Evolutionary conservation across 2,329 filamentous ascomycete species (phyloP), one percentile per base, ranked within the genome.

Genomic region (Diaporthe helianthi): DNA sequence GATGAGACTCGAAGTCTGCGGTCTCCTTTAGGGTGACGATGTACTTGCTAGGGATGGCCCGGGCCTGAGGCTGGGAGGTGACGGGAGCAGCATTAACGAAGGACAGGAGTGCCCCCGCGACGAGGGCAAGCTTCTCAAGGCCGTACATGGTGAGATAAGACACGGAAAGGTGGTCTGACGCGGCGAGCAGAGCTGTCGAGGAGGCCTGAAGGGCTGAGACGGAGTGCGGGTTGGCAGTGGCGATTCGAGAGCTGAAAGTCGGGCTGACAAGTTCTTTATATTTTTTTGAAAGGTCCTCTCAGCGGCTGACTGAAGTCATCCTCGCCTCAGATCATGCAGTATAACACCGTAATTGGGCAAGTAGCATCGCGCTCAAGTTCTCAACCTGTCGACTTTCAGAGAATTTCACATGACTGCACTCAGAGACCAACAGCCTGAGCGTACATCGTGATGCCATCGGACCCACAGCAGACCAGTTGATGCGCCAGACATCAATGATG

Each of bases 11-110:
- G 29, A 67, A 53, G 24, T 55, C 47, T 66, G 63, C 58, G 3
- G 41, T 24, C 26, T 49, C 41, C 41, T 63, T 63, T 29, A 63
- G 44, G 12, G 58, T 63, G 41, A 63, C 58, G 12, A 63, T 63
- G 58, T 63, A 63, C 58, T 49, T 63, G 58, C n/a, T 24, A 29
- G 58, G 58, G 12, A 63, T 63, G 41, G 58, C 58, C 41, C 58
- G 41, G n/a, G 58, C 58, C 44, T 49, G 26, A 63, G 19, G 19
- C 19, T 46, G 24, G 17, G 44, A 22, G 41, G 58, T 44, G n/a
- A 49, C 58, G 13, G 58, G 58, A 7, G 58, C 58, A 44, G 58
- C 58, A 29, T 63, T 63, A n/a, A 49, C 58, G 17, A 63, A 63
- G 44, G 58, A 44, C 41, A 63, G 41, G 41, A 63, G 58, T 33